phyloP scores from a whole-genome alignment of 2,329 filamentous ascomycete genomes.

The Alternaria sp. region DNA sequence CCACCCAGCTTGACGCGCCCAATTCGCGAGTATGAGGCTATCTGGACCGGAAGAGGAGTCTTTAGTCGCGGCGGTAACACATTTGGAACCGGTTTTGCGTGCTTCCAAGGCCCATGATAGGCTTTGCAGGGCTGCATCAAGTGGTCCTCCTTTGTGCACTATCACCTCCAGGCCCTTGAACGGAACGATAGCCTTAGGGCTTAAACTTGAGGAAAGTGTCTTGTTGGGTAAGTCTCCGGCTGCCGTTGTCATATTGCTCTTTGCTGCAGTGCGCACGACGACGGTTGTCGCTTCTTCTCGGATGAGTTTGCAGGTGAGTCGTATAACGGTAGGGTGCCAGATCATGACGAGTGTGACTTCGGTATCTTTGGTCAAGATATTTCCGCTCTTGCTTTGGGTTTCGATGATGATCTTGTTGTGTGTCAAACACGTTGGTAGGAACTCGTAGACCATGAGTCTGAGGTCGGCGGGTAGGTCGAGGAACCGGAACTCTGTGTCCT shows the following conservation, averaged over 20 bases:
- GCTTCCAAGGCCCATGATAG: no score
- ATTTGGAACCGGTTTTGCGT: not conserved
- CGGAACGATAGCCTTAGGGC: not conserved
- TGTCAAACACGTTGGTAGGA: not conserved
- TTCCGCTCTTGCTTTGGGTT: not conserved
- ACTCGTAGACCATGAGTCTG: not conserved
- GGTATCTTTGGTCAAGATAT: not conserved
- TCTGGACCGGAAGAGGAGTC: not conserved
- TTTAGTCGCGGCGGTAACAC: not conserved
- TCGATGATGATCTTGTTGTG: not conserved
- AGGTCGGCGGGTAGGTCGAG: not conserved
- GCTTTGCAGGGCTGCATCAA: not conserved
- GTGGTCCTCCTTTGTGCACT: not conserved
- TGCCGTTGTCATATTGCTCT: not conserved
- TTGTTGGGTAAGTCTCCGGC: not conserved
- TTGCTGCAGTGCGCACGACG: not conserved
- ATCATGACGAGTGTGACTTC: not conserved
- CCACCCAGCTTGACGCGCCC: conserved; percentile 2
- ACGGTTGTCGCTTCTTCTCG: not conserved
- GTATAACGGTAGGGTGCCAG: not conserved
- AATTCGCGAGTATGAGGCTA: not conserved
- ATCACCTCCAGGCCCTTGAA: not conserved
- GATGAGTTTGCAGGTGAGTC: not conserved
- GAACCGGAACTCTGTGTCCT: not conserved
- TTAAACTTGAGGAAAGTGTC: not conserved